Evolutionary conservation across 768 basidiomycete species (phyloP).

Genomic region (Kondoa subrosea): DNA sequence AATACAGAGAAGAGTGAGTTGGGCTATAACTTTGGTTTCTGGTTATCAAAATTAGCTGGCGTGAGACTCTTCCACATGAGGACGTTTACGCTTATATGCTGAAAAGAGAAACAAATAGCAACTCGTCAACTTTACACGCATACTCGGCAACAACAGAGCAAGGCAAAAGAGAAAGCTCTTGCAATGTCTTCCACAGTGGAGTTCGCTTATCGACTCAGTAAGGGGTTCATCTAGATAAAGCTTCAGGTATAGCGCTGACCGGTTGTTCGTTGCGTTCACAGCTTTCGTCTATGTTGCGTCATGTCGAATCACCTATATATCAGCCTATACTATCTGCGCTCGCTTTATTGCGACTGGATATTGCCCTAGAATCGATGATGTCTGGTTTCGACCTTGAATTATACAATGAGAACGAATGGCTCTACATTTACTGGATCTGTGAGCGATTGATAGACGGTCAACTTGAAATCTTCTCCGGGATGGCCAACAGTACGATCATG

Average conservation of each 20-base stretch:
- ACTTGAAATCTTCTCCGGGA: background rate
- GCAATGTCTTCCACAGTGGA: background rate
- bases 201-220: background rate
- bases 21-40: background rate
- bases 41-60: background rate
- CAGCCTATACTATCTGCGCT: background rate
- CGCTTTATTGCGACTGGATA: background rate
- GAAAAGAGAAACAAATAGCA: no score
- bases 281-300: background rate
- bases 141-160: background rate
- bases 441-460: background rate
- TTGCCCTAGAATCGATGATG: background rate
- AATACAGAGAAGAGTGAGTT: background rate
- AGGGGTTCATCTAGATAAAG: background rate
- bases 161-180: background rate
- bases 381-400: background rate
- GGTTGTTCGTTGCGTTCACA: no score
- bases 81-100: no score
- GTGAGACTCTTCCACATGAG: no score
- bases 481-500: background rate
- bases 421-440: background rate
- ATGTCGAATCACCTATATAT: background rate
- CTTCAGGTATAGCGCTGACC: background rate
- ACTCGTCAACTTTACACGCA: background rate
- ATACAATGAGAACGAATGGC: background rate